Conservation (phyloP, 331 rosid genomes). For the Ulmus americana region DNA sequence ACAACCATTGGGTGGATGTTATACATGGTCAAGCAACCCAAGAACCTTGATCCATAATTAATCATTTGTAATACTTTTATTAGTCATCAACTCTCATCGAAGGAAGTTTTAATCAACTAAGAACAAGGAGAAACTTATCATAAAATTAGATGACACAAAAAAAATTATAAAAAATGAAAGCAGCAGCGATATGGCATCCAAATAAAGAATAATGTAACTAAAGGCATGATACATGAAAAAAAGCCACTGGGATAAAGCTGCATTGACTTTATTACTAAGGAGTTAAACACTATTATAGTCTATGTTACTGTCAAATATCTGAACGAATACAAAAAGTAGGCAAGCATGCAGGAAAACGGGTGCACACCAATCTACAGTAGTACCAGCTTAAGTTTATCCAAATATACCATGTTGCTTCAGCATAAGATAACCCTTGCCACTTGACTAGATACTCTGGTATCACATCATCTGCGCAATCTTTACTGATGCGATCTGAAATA, state of each 20-base stretch:
- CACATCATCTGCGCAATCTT: slow-evolving; percentile 68
- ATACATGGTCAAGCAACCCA: not conserved
- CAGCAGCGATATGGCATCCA: not conserved
- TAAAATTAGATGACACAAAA: no score
- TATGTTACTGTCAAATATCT: not conserved
- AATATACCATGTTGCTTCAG: slow-evolving; percentile 90
- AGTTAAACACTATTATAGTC: not conserved
- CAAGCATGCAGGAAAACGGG: slow-evolving; percentile 11
- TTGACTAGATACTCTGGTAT: slow-evolving; percentile 88
- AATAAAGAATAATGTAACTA: not conserved
- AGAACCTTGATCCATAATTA: not conserved
- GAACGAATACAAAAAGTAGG: not conserved
- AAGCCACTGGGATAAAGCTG: not conserved
- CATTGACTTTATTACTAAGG: not conserved
- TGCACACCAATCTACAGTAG: not conserved
- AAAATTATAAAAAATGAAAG: not conserved
- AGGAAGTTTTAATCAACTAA: not conserved
- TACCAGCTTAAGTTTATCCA: slow-evolving; percentile 9
- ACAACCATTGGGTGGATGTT: not conserved
- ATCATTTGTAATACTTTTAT: not conserved
- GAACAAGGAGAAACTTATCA: not conserved
- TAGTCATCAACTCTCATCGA: not conserved
- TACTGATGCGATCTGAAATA: slow-evolving; percentile 76
- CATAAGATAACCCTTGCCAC: slow-evolving; percentile 99
- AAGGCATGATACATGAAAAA: not conserved